A percentile compares a stretch with the other conserved stretches of the same genome.
phyloP scores from a whole-genome alignment of 768 basidiomycete species.

The Rickenella mellea region DNA sequence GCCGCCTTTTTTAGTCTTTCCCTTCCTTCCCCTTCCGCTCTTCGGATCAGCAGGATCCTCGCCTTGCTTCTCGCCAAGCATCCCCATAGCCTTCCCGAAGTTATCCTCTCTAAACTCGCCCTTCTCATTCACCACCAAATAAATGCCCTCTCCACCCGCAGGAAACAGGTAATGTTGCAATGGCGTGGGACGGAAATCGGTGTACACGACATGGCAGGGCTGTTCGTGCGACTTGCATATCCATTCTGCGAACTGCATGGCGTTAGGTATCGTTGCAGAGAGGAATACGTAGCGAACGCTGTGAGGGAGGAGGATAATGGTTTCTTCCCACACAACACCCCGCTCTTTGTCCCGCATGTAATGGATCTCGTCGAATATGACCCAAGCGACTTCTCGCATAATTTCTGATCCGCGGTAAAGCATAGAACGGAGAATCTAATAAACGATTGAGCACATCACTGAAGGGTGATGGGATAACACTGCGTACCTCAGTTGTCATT shows the following conservation, averaged over 20 bases:
- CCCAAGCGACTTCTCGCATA: slow-evolving; percentile 99
- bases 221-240: slow-evolving; percentile 95
- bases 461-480: background rate
- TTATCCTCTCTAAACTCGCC: slow-evolving; percentile 95
- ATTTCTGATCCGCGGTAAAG: slow-evolving; percentile 97
- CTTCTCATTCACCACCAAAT: slow-evolving; percentile 97
- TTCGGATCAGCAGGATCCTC: slow-evolving; percentile 88
- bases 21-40: slow-evolving; percentile 80
- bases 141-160: slow-evolving; percentile 92
- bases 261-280: slow-evolving; percentile 98
- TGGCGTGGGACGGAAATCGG: slow-evolving; percentile 97
- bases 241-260: slow-evolving; percentile 99
- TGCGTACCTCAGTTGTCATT: slow-evolving; percentile 95
- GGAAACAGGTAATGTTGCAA: slow-evolving; percentile 98
- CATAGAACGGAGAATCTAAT: slow-evolving; percentile 95
- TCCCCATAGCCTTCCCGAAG: slow-evolving; percentile 96
- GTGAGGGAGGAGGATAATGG: slow-evolving; percentile 94
- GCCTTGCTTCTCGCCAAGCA: slow-evolving; percentile 72
- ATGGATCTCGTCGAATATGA: slow-evolving; percentile 98
- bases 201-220: slow-evolving; percentile 98
- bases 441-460: background rate
- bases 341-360: slow-evolving; percentile 99
- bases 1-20: slow-evolving; percentile 90
- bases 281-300: slow-evolving; percentile 96
- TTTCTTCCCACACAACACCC: slow-evolving; percentile 99